Evolutionary conservation across 371 early-diverging fungal species (phyloP).

Genomic region (Mortierella sp.): DNA sequence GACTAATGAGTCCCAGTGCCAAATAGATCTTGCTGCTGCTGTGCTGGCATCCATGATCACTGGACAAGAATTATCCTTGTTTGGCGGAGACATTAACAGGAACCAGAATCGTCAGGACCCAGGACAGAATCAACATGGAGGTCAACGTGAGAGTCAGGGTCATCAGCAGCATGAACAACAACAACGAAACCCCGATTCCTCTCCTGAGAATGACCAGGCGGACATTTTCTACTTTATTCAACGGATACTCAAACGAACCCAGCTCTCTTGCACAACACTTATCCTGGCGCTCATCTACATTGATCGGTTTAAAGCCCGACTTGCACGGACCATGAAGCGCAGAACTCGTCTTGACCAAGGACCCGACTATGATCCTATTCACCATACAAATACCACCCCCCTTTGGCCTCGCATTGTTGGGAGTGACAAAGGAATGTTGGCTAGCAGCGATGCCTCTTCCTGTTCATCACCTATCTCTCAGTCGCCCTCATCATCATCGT

Average conservation of each 20-base stretch:
- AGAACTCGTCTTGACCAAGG: slow-evolving; percentile 52
- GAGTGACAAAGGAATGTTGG: neutral
- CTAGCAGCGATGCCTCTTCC: slow-evolving; percentile 2
- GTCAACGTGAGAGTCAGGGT: too few species aligned
- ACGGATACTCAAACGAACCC: slow-evolving; percentile 60
- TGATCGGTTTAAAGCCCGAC: slow-evolving; percentile 56
- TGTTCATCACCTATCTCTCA: slow-evolving; percentile 5
- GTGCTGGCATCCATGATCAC: slow-evolving; percentile 61
- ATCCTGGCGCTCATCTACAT: slow-evolving; percentile 65
- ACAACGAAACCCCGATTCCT: neutral
- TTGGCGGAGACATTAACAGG: slow-evolving; percentile 20
- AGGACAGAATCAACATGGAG: too few species aligned
- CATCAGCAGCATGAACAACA: slow-evolving; percentile 2
- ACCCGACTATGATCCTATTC: slow-evolving; percentile 27
- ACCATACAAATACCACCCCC: slow-evolving; percentile 6
- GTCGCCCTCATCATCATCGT: slow-evolving; percentile 10
- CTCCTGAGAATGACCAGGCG: slow-evolving; percentile 27
- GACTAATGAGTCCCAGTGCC: too few species aligned
- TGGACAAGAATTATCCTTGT: slow-evolving; percentile 53
- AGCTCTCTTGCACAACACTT: slow-evolving; percentile 64
- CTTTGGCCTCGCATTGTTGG: neutral
- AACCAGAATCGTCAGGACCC: slow-evolving; percentile 10
- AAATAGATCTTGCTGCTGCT: slow-evolving; percentile 61
- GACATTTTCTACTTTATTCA: slow-evolving; percentile 61
- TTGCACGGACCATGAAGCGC: slow-evolving; percentile 22